These are phyloP conservation scores for Fusarium coffeatum DNA, from an alignment of 2,329 filamentous ascomycete species.

Conservation along the genomic window DNA sequence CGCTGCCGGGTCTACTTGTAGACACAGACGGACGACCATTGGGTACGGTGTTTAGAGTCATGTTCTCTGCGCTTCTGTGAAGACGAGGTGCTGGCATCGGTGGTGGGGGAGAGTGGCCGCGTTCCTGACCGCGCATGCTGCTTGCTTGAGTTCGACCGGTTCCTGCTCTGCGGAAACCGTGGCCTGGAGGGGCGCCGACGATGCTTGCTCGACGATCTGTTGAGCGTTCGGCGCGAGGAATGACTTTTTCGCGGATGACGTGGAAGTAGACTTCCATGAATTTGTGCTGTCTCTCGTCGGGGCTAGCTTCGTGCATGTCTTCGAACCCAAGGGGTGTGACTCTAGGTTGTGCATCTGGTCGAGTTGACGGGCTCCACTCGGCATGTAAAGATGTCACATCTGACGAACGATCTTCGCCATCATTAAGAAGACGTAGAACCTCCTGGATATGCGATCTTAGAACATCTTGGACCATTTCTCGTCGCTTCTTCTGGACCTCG, in stretches of 20 bases:
- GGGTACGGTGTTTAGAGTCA: conserved; percentile 12
- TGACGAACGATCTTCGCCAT: conserved; percentile 48
- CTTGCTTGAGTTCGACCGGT: conserved; percentile 44
- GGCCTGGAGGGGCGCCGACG: conserved; percentile 39
- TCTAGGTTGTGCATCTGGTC: conserved; percentile 22
- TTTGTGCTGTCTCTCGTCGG: conserved; percentile 61
- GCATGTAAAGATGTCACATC: conserved; percentile 42
- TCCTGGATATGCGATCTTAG: conserved; percentile 63
- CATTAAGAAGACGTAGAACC: conserved; percentile 60
- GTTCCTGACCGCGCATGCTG: conserved; percentile 31
- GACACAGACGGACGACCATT: conserved; percentile 20
- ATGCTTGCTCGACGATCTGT: conserved; percentile 45
- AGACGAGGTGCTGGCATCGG: conserved; percentile 18
- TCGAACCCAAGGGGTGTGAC: conserved; percentile 51
- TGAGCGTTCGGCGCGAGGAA: conserved; percentile 49
- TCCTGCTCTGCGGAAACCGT: conserved; percentile 36
- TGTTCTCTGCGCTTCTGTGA: conserved; percentile 23
- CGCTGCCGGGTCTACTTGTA: conserved; percentile 25
- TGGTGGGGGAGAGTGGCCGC: conserved; percentile 15
- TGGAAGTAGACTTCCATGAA: conserved; percentile 67
- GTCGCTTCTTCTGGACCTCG: conserved; percentile 44
- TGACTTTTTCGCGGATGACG: conserved; percentile 56
- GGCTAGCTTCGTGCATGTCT: conserved; percentile 59
- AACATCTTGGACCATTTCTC: conserved; percentile 58
- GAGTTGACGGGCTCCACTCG: conserved; percentile 23